Evolutionary conservation across 257 asterid genomes (phyloP).

Genomic region (Primulina eburnea): DNA sequence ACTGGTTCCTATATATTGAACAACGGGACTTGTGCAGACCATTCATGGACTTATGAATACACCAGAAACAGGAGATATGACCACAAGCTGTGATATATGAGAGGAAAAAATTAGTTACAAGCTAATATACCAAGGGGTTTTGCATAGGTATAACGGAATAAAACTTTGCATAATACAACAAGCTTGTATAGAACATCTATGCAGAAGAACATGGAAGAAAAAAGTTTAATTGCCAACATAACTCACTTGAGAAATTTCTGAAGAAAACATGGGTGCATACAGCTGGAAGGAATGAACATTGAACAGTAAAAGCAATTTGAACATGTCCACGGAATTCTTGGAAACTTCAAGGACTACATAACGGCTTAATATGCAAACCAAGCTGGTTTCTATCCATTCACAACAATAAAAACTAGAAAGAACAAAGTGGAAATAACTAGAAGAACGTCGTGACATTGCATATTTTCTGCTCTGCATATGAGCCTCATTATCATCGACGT

Average conservation of each 20-base stretch:
- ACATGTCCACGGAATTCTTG: neutral
- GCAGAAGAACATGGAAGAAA: conserved; percentile 25
- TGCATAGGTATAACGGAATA: conserved; percentile 5
- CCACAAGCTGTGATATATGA: conserved; percentile 45
- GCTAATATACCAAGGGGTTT: neutral
- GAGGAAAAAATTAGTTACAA: conserved; percentile 8
- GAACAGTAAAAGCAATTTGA: neutral
- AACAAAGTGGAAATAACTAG: neutral
- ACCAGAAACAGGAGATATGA: conserved; percentile 60
- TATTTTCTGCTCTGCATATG: too few species aligned
- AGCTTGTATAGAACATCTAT: conserved; percentile 60
- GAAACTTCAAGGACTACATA: neutral
- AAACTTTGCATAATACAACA: conserved; percentile 43
- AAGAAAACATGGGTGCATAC: neutral
- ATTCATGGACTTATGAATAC: conserved; percentile 48
- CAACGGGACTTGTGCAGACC: conserved; percentile 40
- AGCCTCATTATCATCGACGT: too few species aligned
- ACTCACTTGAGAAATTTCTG: neutral
- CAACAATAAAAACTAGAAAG: neutral
- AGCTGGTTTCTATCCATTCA: neutral
- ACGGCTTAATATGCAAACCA: neutral
- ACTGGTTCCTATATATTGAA: conserved; percentile 49
- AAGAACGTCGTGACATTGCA: too few species aligned
- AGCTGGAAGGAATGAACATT: neutral
- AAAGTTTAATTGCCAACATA: conserved; percentile 9